Evolutionary conservation across 805 yeast species (phyloP), one percentile per base, ranked within the genome.

Genomic region (Grigorovia yakushimaensis): DNA sequence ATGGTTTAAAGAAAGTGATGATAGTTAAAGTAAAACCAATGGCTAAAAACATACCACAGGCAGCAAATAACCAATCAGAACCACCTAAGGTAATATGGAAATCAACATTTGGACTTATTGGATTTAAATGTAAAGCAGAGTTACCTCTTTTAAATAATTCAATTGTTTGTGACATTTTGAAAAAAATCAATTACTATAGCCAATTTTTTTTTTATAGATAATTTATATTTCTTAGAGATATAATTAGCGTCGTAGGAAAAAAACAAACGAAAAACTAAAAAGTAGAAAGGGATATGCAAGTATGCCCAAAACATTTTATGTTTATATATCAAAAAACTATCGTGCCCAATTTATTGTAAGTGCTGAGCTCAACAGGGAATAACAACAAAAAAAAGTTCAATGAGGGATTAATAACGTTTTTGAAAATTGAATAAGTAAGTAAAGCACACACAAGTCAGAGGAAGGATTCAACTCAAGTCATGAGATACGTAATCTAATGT

Each of bases 21-120:
- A 52, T 53, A 39, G 57, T 50, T 52, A 54, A 51, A n/a, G 57
- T 44, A 15, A 69, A 45, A 9, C 73, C 56, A 22, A 71, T 59
- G 1, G 71, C 46, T 22, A 67, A 62, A 55, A 76, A 74, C 18
- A 77, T 51, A 38, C 73, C 60, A 59, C 80, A 79, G 18, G 70
- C 82, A 3, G 86, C 72, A 82, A 84, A 81, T 54, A 76, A 71
- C 85, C 84, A 81, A 62, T 77, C 78, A 7, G 84, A 78, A 62
- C 86, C 86, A 59, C 78, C 78, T 9, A 56, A 48, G 10, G 83
- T 79, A 35, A 81, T 49, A 48, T 74, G 76, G 60, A 81, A 74
- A 52, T 78, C 83, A 37, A 71, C 66, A 38, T 61, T 64, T 5
- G 66, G 52, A 49, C 73, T 66, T n/a, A 33, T 33, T 11, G 76